A percentile compares a stretch with the other conserved stretches of the same genome.
These are phyloP conservation scores for Claviceps humidiphila DNA, from an alignment of 2,329 filamentous ascomycete species.

Conservation along the genomic window DNA sequence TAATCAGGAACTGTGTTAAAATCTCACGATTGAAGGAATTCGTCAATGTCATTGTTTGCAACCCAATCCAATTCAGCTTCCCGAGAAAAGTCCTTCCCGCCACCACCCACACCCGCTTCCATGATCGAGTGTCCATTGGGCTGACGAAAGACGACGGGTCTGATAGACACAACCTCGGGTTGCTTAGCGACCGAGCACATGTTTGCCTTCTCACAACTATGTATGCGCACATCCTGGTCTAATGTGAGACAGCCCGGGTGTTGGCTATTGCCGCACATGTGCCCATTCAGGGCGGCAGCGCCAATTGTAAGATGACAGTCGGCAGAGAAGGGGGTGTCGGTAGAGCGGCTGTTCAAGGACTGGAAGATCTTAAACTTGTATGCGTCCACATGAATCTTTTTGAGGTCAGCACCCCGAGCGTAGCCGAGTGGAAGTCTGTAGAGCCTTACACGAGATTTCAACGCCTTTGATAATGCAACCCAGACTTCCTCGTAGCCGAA, in stretches of 20 bases:
- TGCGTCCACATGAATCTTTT: slow-evolving; percentile 63
- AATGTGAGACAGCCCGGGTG: slow-evolving; percentile 61
- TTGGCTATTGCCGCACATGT: slow-evolving; percentile 56
- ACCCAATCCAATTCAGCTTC: slow-evolving; percentile 51
- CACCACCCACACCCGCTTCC: slow-evolving; percentile 69
- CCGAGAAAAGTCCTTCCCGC: slow-evolving; percentile 59
- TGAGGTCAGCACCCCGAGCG: slow-evolving; percentile 6
- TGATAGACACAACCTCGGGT: slow-evolving; percentile 55
- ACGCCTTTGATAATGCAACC: slow-evolving; percentile 60
- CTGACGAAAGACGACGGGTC: slow-evolving; percentile 59
- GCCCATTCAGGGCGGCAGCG: slow-evolving; percentile 57
- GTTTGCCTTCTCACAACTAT: slow-evolving; percentile 72
- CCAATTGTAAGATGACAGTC: slow-evolving; percentile 39
- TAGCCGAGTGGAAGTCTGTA: neutral
- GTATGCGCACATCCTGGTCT: slow-evolving; percentile 50
- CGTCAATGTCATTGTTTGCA: slow-evolving; percentile 37
- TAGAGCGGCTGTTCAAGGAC: slow-evolving; percentile 38
- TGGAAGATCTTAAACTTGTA: slow-evolving; percentile 67
- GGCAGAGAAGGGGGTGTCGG: slow-evolving; percentile 24
- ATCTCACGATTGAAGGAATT: slow-evolving; percentile 27
- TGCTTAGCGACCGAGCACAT: slow-evolving; percentile 38
- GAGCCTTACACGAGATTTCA: slow-evolving; percentile 46
- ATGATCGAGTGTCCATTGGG: slow-evolving; percentile 47
- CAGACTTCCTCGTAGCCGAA: slow-evolving; percentile 86
- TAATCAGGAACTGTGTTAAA: neutral